Percentiles rank a stretch among this genome's conserved stretches.
Conservation (phyloP, 2,329 filamentous ascomycete species). For the Trichoderma koningii region DNA sequence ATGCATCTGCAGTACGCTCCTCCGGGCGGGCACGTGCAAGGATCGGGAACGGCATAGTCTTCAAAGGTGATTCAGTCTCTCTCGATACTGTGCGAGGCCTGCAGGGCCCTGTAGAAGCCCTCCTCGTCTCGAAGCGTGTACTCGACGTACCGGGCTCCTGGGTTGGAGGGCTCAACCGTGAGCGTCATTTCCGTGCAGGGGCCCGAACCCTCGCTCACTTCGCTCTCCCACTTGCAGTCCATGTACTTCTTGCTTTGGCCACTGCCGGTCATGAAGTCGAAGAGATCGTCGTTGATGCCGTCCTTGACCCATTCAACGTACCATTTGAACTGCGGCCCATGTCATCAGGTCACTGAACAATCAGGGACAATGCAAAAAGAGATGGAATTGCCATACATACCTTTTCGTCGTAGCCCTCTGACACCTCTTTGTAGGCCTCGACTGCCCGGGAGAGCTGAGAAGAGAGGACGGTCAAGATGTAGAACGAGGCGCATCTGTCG, state of each 20-base stretch:
- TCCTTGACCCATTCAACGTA: constrained; percentile 3
- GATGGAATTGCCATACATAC: too few relatives aligned
- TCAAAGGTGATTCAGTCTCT: neutral
- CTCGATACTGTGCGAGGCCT: constrained; percentile 2
- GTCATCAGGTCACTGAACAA: neutral
- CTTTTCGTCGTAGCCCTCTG: too few relatives aligned
- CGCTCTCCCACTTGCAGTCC: neutral
- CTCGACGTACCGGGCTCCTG: neutral
- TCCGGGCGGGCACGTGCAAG: too few relatives aligned
- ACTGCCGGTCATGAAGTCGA: neutral
- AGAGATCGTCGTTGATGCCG: neutral
- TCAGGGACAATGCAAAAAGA: too few relatives aligned
- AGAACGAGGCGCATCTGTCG: neutral
- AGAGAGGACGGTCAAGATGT: neutral
- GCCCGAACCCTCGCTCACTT: neutral
- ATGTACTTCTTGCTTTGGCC: neutral
- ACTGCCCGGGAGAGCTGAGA: too few relatives aligned
- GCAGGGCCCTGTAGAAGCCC: constrained; percentile 12
- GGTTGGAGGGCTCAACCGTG: neutral
- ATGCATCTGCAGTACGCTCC: too few relatives aligned
- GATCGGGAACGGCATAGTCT: too few relatives aligned
- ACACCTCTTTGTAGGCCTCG: too few relatives aligned
- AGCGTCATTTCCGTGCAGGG: neutral
- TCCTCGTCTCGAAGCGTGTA: constrained; percentile 13
- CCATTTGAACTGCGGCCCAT: neutral